Conservation (phyloP, 345 rosid genomes). For the Dimocarpus longan region DNA sequence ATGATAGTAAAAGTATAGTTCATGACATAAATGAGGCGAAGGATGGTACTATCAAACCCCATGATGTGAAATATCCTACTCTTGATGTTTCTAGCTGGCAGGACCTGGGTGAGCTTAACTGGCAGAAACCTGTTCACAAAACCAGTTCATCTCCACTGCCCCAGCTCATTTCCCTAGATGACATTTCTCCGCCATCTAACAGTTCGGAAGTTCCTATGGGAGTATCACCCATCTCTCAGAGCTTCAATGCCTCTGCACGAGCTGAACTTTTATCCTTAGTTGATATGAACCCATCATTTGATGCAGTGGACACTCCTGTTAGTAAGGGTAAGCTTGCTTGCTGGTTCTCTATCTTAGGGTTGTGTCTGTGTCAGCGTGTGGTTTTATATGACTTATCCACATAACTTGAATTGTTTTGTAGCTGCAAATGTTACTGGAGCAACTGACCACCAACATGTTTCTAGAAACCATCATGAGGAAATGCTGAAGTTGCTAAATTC, state of each 20-base stretch:
- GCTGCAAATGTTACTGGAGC: slow-evolving; percentile 37
- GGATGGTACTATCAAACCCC: slow-evolving; percentile 18
- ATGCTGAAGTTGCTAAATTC: slow-evolving; percentile 26
- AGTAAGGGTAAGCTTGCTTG: slow-evolving; percentile 34
- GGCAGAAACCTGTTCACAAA: slow-evolving; percentile 29
- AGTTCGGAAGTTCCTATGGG: slow-evolving; percentile 14
- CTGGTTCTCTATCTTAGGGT: neutral
- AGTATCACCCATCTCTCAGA: slow-evolving; percentile 23
- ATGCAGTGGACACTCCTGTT: slow-evolving; percentile 21
- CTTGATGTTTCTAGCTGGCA: slow-evolving; percentile 12
- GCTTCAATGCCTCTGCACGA: slow-evolving; percentile 27
- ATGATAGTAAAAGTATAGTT: slow-evolving; percentile 27
- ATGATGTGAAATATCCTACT: slow-evolving; percentile 22
- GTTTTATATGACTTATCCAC: slow-evolving; percentile 14
- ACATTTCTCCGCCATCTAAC: slow-evolving; percentile 28
- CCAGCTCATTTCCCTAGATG: slow-evolving; percentile 41
- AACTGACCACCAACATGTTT: slow-evolving; percentile 23
- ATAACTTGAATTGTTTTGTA: slow-evolving; percentile 23
- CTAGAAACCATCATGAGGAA: slow-evolving; percentile 35
- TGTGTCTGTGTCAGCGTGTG: neutral
- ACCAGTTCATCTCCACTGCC: slow-evolving; percentile 19
- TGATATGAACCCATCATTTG: slow-evolving; percentile 40
- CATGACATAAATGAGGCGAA: slow-evolving; percentile 22
- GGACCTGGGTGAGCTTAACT: slow-evolving; percentile 19
- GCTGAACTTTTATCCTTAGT: slow-evolving; percentile 46